Conservation (phyloP, 2,329 filamentous ascomycete genomes). For the Elsinoe batatas region DNA sequence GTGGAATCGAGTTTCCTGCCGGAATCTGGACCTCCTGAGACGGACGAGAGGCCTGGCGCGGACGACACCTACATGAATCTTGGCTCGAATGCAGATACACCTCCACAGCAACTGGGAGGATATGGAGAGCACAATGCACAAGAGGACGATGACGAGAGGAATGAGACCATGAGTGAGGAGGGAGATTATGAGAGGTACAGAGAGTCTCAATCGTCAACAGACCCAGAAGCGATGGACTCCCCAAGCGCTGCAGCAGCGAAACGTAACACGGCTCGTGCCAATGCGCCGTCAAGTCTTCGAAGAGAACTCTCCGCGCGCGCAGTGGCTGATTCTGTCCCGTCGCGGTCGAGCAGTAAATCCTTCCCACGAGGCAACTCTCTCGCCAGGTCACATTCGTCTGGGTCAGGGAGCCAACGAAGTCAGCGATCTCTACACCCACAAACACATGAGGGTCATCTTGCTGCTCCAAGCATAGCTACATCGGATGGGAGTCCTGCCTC, state of each 20-base stretch:
- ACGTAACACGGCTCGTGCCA: constrained; percentile 5
- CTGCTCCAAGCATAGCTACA: constrained; percentile 18
- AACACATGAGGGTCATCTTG: constrained; percentile 14
- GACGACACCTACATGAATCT: constrained; percentile 38
- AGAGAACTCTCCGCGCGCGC: constrained; percentile 10
- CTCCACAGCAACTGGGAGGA: constrained; percentile 17
- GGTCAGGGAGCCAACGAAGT: constrained; percentile 2
- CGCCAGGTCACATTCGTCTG: neutral
- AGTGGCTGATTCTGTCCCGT: constrained; percentile 6
- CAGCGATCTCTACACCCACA: constrained; percentile 6
- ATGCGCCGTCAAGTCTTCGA: neutral
- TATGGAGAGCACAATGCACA: constrained; percentile 18
- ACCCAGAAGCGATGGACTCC: constrained; percentile 1
- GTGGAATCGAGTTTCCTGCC: constrained; percentile 55
- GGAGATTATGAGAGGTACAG: constrained; percentile 3
- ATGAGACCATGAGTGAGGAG: constrained; percentile 6
- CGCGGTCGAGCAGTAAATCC: constrained; percentile 8
- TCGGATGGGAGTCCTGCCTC: constrained; percentile 18
- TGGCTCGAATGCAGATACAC: constrained; percentile 14
- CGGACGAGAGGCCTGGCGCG: constrained; percentile 26
- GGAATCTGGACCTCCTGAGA: constrained; percentile 31
- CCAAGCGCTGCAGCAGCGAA: constrained; percentile 9
- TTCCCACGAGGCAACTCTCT: neutral
- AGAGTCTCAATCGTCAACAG: neutral
- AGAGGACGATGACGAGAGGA: constrained; percentile 19